Conservation (phyloP, 495 filamentous ascomycete species). For the Amphirosellinia nigrospora region DNA sequence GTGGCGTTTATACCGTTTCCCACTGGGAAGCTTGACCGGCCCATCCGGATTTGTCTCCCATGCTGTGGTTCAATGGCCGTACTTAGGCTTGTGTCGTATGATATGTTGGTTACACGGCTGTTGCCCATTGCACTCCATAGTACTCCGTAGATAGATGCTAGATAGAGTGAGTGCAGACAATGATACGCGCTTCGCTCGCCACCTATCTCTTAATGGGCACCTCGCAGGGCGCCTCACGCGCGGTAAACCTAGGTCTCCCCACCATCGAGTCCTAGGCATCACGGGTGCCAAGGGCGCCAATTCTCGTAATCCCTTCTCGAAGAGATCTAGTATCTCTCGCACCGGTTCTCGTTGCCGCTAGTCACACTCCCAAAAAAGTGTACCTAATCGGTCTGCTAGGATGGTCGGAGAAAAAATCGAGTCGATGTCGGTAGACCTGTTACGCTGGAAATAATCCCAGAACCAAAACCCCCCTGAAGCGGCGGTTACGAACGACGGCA, state of each 20-base stretch:
- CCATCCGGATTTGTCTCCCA: neutral
- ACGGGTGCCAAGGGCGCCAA: conserved; percentile 8
- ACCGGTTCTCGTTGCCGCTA: neutral
- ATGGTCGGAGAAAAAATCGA: too few relatives aligned
- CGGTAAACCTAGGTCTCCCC: conserved; percentile 6
- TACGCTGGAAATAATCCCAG: neutral
- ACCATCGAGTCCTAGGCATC: neutral
- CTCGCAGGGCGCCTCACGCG: conserved; percentile 8
- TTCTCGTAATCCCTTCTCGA: neutral
- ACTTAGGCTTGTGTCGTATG: neutral
- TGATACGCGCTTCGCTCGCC: neutral
- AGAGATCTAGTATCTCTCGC: neutral
- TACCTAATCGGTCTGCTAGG: neutral
- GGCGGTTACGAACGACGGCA: neutral
- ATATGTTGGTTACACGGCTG: neutral
- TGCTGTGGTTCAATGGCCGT: neutral
- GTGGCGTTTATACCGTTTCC: too few relatives aligned
- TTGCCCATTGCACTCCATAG: too few relatives aligned
- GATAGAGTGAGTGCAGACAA: too few relatives aligned
- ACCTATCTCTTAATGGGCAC: conserved; percentile 2
- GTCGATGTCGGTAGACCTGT: neutral
- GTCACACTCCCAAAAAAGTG: neutral
- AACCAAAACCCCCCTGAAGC: neutral
- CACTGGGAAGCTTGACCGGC: too few relatives aligned
- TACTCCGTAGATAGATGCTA: neutral